phyloP scores from a whole-genome alignment of 768 basidiomycete species.

The Suillus cothurnatus region DNA sequence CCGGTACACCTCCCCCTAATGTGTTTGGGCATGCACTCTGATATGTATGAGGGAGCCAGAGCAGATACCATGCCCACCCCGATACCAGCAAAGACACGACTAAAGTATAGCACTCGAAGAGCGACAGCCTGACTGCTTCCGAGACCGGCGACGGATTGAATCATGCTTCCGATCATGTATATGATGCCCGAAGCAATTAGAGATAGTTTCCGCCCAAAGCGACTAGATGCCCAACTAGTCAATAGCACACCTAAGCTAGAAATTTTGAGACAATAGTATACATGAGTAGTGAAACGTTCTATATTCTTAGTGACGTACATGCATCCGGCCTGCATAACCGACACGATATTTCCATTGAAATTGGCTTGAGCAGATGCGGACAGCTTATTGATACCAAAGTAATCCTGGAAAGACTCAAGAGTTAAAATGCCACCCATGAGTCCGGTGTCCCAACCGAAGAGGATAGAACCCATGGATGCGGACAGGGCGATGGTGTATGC shows the following conservation, averaged over 20 bases:
- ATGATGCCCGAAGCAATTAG: constrained; percentile 44
- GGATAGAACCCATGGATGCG: constrained; percentile 45
- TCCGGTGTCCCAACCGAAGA: constrained; percentile 49
- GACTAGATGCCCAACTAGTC: constrained; percentile 38
- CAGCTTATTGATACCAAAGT: constrained; percentile 44
- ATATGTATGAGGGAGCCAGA: constrained; percentile 47
- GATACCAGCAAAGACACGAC: constrained; percentile 55
- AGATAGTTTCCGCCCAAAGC: constrained; percentile 45
- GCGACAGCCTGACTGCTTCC: constrained; percentile 34
- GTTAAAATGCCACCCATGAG: constrained; percentile 48
- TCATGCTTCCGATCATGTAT: constrained; percentile 43
- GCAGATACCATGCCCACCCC: constrained; percentile 55
- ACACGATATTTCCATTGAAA: constrained; percentile 48
- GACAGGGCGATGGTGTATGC: constrained; percentile 43
- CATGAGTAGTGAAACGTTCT: not conserved
- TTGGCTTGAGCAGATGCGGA: constrained; percentile 34
- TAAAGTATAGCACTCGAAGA: constrained; percentile 40
- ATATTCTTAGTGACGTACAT: constrained; percentile 34
- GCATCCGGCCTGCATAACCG: constrained; percentile 46
- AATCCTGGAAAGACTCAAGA: constrained; percentile 42
- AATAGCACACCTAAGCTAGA: constrained; percentile 42
- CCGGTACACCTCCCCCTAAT: constrained; percentile 50
- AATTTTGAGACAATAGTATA: not conserved
- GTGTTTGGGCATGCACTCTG: constrained; percentile 43
- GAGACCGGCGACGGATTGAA: constrained; percentile 44